A percentile compares a stretch with the other conserved stretches of the same genome.
phyloP scores from a whole-genome alignment of 2,329 filamentous ascomycete genomes.

The Capronia epimyces region DNA sequence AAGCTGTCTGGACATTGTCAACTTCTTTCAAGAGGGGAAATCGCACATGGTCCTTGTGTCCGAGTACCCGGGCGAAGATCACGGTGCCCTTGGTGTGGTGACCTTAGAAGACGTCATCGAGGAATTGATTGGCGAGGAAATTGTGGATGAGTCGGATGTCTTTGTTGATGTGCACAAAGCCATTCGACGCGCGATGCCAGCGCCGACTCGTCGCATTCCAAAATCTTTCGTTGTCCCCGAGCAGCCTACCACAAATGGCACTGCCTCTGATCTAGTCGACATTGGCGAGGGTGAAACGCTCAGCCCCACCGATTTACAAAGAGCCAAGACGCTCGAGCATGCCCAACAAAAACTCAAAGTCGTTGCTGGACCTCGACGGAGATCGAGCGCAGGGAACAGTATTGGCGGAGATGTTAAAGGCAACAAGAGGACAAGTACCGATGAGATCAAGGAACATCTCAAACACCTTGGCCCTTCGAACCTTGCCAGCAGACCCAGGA shows the following conservation, averaged over 20 bases:
- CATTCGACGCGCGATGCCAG: slow-evolving; percentile 79
- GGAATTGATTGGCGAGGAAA: slow-evolving; percentile 97
- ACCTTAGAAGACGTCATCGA: slow-evolving; percentile 98
- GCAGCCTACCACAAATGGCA: slow-evolving; percentile 30
- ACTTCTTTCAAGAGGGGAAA: slow-evolving; percentile 99
- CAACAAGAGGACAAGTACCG: slow-evolving; percentile 47
- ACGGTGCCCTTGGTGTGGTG: slow-evolving; percentile 85
- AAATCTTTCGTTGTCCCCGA: slow-evolving; percentile 50
- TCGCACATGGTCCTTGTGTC: slow-evolving; percentile 98
- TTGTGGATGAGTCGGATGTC: slow-evolving; percentile 97
- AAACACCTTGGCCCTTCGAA: slow-evolving; percentile 62
- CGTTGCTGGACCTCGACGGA: slow-evolving; percentile 28
- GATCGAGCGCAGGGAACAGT: slow-evolving; percentile 32
- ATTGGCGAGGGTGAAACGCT: slow-evolving; percentile 43
- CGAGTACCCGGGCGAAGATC: slow-evolving; percentile 80
- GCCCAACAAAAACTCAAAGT: slow-evolving; percentile 34
- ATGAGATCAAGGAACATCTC: slow-evolving; percentile 55
- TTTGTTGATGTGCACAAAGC: slow-evolving; percentile 98
- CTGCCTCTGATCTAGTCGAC: slow-evolving; percentile 38
- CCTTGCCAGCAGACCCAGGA: slow-evolving; percentile 53
- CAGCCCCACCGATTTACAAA: slow-evolving; percentile 26
- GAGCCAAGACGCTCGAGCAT: slow-evolving; percentile 23
- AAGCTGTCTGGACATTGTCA: slow-evolving; percentile 95
- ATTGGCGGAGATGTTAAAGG: slow-evolving; percentile 30
- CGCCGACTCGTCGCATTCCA: slow-evolving; percentile 68